Conservation (phyloP, 2,329 filamentous ascomycete genomes). For the Cladobotryum protrusum region DNA sequence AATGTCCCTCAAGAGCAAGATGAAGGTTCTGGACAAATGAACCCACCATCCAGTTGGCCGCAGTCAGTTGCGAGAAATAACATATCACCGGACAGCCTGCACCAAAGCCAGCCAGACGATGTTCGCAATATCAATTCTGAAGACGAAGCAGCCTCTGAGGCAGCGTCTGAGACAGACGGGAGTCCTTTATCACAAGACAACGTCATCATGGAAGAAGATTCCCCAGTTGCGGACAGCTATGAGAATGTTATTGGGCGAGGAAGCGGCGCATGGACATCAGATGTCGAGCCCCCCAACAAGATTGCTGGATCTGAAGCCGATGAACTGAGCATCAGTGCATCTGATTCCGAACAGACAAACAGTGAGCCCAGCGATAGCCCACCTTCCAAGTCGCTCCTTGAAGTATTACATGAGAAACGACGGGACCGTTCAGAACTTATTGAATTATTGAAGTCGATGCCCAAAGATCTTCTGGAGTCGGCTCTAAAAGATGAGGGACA, state of each 20-base stretch:
- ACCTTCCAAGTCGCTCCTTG: background rate
- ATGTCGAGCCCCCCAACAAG: background rate
- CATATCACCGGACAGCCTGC: too few species aligned
- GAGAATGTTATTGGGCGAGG: background rate
- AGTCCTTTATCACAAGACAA: background rate
- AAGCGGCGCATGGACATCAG: background rate
- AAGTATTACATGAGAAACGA: background rate
- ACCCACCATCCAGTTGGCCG: background rate
- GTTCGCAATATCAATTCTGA: background rate
- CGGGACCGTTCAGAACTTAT: slow-evolving; percentile 13
- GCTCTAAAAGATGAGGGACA: slow-evolving; percentile 19
- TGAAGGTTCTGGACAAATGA: background rate
- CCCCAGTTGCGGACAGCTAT: background rate
- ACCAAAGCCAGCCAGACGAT: background rate
- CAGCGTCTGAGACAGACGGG: background rate
- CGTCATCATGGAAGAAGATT: background rate
- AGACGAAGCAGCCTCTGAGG: background rate
- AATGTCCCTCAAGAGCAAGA: background rate
- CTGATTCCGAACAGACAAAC: background rate
- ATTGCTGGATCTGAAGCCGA: background rate
- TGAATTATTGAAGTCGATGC: slow-evolving; percentile 22
- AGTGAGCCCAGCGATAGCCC: background rate
- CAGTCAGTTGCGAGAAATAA: background rate
- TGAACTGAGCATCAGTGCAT: background rate
- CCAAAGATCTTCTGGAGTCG: slow-evolving; percentile 27